Percentiles rank a stretch among this genome's conserved stretches.
These are phyloP conservation scores for Pascua sp. DNA, from an alignment of 1,284 basidiomycete genomes.

Conservation along the genomic window DNA sequence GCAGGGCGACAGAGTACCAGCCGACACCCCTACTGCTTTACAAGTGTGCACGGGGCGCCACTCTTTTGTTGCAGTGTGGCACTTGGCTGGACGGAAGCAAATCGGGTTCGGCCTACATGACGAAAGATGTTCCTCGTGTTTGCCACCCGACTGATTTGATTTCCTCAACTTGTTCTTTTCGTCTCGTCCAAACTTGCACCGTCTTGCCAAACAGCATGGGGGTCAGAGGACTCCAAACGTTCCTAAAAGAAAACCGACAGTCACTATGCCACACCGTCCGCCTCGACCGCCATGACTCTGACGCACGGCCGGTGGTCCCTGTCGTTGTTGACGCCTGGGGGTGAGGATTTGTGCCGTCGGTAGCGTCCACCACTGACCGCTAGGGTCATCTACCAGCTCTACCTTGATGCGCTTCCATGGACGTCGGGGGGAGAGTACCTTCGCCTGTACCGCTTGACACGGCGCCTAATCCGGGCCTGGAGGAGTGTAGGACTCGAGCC, in stretches of 20 bases:
- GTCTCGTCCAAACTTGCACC: no score
- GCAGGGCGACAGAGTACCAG: no score
- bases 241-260: constrained; percentile 68
- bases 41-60: no score
- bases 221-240: constrained; percentile 73
- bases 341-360: constrained; percentile 55
- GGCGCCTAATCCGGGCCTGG: constrained; percentile 64
- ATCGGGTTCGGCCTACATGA: no score
- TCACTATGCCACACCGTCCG: constrained; percentile 57
- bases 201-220: constrained; percentile 57
- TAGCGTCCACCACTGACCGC: constrained; percentile 5
- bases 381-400: constrained; percentile 75
- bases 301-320: constrained; percentile 25
- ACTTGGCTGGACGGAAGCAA: no score
- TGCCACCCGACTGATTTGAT: no score
- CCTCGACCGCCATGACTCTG: constrained; percentile 36
- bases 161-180: no score
- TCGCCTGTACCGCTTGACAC: constrained; percentile 58
- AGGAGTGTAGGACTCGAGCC: constrained; percentile 66
- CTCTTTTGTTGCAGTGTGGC: no score
- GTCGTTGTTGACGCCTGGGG: constrained; percentile 84
- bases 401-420: constrained; percentile 67
- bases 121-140: no score
- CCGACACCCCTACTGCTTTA: no score
- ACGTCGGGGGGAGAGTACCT: constrained; percentile 79